Evolutionary conservation across 2,329 filamentous ascomycete species (phyloP).

Genomic region (Fusarium buharicum): DNA sequence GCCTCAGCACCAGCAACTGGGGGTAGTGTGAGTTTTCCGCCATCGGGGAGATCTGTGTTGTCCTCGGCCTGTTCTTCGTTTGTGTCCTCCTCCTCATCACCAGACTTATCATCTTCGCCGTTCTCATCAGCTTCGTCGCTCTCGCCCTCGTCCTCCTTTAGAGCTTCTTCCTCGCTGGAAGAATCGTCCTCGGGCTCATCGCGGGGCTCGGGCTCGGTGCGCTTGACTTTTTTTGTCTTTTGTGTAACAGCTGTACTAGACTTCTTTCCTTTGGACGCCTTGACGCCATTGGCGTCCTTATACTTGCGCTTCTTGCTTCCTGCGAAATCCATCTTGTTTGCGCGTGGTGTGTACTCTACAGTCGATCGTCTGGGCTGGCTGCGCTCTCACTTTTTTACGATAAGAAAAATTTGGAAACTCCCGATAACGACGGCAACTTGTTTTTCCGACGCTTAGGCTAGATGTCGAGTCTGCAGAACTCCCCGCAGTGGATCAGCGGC

Average conservation of each 20-base stretch:
- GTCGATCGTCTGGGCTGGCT: slow-evolving; percentile 14
- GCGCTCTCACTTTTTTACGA: slow-evolving; percentile 40
- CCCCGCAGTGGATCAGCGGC: slow-evolving; percentile 40
- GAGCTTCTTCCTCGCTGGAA: slow-evolving; percentile 44
- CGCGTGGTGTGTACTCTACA: slow-evolving; percentile 21
- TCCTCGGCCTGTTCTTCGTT: slow-evolving; percentile 42
- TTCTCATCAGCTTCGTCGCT: slow-evolving; percentile 47
- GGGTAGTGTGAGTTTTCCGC: slow-evolving; percentile 61
- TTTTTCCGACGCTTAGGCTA: slow-evolving; percentile 28
- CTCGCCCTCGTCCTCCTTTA: slow-evolving; percentile 42
- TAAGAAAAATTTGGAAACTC: slow-evolving; percentile 38
- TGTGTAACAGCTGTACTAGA: slow-evolving; percentile 45
- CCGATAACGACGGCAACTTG: slow-evolving; percentile 37
- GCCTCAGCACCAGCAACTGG: slow-evolving; percentile 66
- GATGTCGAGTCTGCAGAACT: slow-evolving; percentile 5
- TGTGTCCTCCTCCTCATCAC: slow-evolving; percentile 44
- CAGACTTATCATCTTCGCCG: slow-evolving; percentile 47
- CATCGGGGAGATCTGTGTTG: slow-evolving; percentile 52
- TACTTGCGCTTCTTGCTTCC: slow-evolving; percentile 59
- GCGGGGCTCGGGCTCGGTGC: slow-evolving; percentile 46
- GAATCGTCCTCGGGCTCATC: slow-evolving; percentile 42
- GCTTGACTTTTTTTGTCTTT: slow-evolving; percentile 58
- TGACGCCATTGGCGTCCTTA: slow-evolving; percentile 50
- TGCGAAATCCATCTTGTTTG: slow-evolving; percentile 49
- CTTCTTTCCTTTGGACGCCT: slow-evolving; percentile 41